Evolutionary conservation across 2,329 filamentous ascomycete genomes (phyloP).

Genomic region (Westerdykella aurantiaca): DNA sequence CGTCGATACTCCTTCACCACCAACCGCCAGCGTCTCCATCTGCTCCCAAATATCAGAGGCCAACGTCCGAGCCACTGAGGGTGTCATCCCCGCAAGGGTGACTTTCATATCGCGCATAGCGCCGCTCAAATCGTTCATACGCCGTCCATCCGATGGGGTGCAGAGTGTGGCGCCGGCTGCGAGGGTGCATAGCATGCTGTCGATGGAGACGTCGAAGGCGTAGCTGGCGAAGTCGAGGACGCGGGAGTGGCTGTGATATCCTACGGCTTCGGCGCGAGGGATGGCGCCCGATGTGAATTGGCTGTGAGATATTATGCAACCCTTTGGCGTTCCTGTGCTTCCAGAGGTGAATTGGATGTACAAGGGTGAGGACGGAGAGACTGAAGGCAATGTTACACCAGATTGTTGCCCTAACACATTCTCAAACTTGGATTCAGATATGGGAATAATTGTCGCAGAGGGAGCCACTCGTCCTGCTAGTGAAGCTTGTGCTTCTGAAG

Average conservation of each 20-base stretch:
- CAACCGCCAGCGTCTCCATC: slow-evolving; percentile 41
- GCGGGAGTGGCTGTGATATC: slow-evolving; percentile 30
- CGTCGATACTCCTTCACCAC: slow-evolving; percentile 34
- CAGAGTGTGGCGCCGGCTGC: slow-evolving; percentile 32
- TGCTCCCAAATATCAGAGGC: slow-evolving; percentile 35
- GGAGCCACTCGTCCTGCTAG: slow-evolving; percentile 26
- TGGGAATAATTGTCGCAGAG: slow-evolving; percentile 26
- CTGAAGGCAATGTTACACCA: slow-evolving; percentile 18
- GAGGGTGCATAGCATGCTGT: slow-evolving; percentile 34
- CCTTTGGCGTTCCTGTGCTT: slow-evolving; percentile 33
- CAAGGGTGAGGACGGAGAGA: slow-evolving; percentile 20
- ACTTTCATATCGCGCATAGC: slow-evolving; percentile 33
- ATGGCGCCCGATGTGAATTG: slow-evolving; percentile 34
- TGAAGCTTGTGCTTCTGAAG: slow-evolving; percentile 25
- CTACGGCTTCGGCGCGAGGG: slow-evolving; percentile 26
- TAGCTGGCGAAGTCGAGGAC: slow-evolving; percentile 36
- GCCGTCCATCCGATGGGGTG: slow-evolving; percentile 41
- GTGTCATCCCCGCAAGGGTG: slow-evolving; percentile 34
- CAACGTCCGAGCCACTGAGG: slow-evolving; percentile 34
- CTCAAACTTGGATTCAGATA: slow-evolving; percentile 29
- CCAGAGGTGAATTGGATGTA: slow-evolving; percentile 37
- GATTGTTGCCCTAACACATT: slow-evolving; percentile 25
- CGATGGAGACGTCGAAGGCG: slow-evolving; percentile 35
- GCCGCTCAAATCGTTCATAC: slow-evolving; percentile 45
- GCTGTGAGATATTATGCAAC: slow-evolving; percentile 31